Conservation (phyloP, 1,284 basidiomycete species). For the Rhodotorula sp. region DNA sequence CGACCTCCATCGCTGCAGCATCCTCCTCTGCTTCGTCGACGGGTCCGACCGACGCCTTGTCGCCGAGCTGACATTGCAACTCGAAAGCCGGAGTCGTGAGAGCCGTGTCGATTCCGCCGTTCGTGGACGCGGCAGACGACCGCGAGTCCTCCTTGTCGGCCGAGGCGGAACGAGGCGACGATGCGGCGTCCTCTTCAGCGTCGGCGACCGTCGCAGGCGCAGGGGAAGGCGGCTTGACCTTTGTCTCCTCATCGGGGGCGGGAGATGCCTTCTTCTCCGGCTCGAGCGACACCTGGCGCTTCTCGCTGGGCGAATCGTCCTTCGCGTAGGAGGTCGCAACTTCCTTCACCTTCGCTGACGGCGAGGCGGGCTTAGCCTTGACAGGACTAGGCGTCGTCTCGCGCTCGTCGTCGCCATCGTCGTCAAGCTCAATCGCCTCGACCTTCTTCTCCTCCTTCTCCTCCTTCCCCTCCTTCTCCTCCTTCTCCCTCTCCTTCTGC, state of each 20-base stretch:
- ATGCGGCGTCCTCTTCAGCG: not conserved
- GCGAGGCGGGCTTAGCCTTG: not conserved
- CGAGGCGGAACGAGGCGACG: not conserved
- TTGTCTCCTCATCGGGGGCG: too few species aligned
- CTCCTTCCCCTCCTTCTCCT: not conserved
- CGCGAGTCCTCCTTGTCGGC: not conserved
- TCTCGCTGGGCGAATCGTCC: not conserved
- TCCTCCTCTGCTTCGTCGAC: not conserved
- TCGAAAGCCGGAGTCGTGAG: conserved; percentile 10
- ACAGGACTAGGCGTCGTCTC: not conserved
- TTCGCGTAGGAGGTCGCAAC: too few species aligned
- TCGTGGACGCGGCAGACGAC: not conserved
- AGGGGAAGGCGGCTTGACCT: not conserved
- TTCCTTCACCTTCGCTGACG: too few species aligned
- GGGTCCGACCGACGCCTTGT: not conserved
- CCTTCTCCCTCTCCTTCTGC: too few species aligned
- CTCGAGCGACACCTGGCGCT: not conserved
- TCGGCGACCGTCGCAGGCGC: too few species aligned
- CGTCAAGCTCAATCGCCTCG: not conserved
- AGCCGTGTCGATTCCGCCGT: not conserved
- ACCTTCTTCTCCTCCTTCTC: not conserved
- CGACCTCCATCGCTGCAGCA: not conserved
- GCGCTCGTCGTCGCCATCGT: not conserved
- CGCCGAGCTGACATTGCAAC: not conserved
- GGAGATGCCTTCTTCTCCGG: too few species aligned